Conservation (phyloP, 768 basidiomycete genomes). For the Suillus cothurnatus region DNA sequence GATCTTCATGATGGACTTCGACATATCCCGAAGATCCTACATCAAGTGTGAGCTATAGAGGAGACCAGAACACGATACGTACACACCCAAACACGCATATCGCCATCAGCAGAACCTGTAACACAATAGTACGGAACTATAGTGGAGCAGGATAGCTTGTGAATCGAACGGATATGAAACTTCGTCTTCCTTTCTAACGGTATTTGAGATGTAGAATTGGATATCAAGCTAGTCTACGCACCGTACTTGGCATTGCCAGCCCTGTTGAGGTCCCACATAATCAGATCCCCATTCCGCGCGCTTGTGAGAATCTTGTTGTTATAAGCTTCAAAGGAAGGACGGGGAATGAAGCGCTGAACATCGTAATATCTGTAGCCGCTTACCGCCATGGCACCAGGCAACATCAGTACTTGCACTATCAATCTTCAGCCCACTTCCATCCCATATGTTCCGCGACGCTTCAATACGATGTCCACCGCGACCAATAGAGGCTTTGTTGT, state of each 20-base stretch:
- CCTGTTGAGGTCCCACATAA: constrained; percentile 81
- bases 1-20: constrained; percentile 32
- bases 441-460: constrained; percentile 76
- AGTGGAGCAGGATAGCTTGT: constrained; percentile 68
- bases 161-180: constrained; percentile 73
- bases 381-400: constrained; percentile 75
- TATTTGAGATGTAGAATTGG: constrained; percentile 14
- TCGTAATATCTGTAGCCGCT: constrained; percentile 19
- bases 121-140: constrained; percentile 71
- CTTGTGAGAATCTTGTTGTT: constrained; percentile 79
- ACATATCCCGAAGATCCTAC: constrained; percentile 63
- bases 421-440: constrained; percentile 73
- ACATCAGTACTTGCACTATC: constrained; percentile 80
- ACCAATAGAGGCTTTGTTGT: constrained; percentile 56
- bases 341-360: constrained; percentile 6
- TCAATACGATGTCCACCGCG: constrained; percentile 70
- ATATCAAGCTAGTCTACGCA: constrained; percentile 34
- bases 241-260: constrained; percentile 69
- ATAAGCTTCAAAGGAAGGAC: constrained; percentile 47
- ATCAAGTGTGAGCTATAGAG: constrained; percentile 6
- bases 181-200: constrained; percentile 64
- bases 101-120: constrained; percentile 80
- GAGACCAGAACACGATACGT: background rate
- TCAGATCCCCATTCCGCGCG: constrained; percentile 78
- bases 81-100: constrained; percentile 78